These are phyloP conservation scores for Nadsonia starkeyi-henricii DNA, from an alignment of 1,139 yeast species.

Conservation along the genomic window DNA sequence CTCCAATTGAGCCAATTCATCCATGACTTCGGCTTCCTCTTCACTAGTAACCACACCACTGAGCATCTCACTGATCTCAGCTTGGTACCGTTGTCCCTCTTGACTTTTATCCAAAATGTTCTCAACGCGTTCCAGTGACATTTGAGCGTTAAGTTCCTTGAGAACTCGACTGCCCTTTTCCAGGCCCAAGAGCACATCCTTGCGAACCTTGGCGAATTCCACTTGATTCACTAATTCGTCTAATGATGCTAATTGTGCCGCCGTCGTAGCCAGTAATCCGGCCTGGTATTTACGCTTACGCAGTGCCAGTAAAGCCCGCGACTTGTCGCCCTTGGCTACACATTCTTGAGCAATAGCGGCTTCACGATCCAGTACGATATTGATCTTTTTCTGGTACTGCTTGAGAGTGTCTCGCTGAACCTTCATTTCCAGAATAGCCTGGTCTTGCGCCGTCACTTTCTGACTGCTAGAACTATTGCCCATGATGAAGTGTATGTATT, in stretches of 20 bases:
- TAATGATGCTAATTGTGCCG: conserved; percentile 61
- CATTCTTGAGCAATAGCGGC: conserved; percentile 44
- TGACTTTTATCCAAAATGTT: conserved; percentile 70
- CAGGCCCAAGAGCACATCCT: conserved; percentile 68
- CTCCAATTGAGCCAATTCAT: conserved; percentile 41
- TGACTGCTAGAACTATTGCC: conserved; percentile 33
- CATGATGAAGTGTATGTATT: too few species aligned
- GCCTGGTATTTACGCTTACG: conserved; percentile 75
- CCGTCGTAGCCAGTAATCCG: conserved; percentile 50
- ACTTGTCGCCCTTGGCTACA: conserved; percentile 37
- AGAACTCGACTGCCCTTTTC: conserved; percentile 68
- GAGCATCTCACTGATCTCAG: conserved; percentile 36
- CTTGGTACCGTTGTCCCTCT: conserved; percentile 68
- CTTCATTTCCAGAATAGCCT: conserved; percentile 73
- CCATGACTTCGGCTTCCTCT: conserved; percentile 56
- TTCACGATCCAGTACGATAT: conserved; percentile 43
- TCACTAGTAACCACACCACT: conserved; percentile 34
- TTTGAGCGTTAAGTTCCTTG: conserved; percentile 59
- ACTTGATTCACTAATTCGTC: conserved; percentile 42
- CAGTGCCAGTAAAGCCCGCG: conserved; percentile 55
- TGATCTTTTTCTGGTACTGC: conserved; percentile 56
- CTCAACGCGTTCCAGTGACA: conserved; percentile 70
- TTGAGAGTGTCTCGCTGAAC: conserved; percentile 74
- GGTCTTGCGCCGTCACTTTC: conserved; percentile 69
- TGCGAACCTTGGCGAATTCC: conserved; percentile 80